Base-by-base conservation (phyloP, 106 monocot species). In the Vanilla planifolia region DNA sequence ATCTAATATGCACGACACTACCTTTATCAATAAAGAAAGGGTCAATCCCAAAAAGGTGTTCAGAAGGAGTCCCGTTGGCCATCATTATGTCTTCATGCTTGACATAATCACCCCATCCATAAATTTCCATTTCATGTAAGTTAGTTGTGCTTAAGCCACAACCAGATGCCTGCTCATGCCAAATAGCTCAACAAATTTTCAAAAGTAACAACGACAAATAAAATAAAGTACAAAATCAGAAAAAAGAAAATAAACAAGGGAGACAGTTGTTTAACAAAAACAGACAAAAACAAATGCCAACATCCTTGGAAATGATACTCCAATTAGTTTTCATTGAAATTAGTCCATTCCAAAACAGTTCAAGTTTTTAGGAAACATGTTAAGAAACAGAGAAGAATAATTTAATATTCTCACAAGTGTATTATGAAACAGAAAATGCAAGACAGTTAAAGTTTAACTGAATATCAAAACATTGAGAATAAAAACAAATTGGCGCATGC, bases 21-120 rank as follows among this genome's bases (percentile, higher is more conserved):
- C 92, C 92, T 85, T 79, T 93, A 51, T 17, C 0, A 71, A 93
- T 88, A 60, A 75, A 88, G 52, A 93, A 93, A n/a, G 88, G 92
- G 3, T 60, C 33, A 43, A 93, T 86, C 11, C 92, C 92, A 75
- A 93, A 93, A 16, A 43, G n/a, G 44, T 78, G 53, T 27, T 69
- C 45, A 27, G 68, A 35, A 34, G 67, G 48, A 66, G 65, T 56
- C 25, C 43, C 24, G 37, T 71, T 51, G 17, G 22, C n/a, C 45
- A n/a, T 43, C 15, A 27, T 63, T 21, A 24, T 24, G 48, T 68
- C 60, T 20, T 52, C 16, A 39, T 55, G 58, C 33, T 59, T 73
- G 25, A 23, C 34, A 35, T 6, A 17, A 59, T 48, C 59, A 17
- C 76, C 84, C 92, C 92, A 93, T 32, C 88, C 92, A 79, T 76